phyloP scores from a whole-genome alignment of 805 yeast genomes.

The Isabelozyma rhagii region DNA sequence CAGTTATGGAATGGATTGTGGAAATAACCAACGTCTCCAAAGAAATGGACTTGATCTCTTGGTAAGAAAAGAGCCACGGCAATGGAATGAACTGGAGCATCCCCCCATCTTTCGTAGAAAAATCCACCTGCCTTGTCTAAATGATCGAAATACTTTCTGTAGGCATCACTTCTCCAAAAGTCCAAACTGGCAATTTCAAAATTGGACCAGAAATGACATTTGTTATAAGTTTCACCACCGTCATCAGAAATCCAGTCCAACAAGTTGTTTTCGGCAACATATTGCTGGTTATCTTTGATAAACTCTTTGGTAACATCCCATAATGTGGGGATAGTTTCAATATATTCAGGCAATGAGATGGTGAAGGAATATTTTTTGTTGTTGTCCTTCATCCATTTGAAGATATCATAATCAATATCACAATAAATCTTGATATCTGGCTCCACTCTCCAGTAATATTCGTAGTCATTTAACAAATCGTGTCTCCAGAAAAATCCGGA shows the following conservation, averaged over 20 bases:
- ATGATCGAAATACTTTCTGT: constrained; percentile 64
- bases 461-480: constrained; percentile 68
- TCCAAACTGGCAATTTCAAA: constrained; percentile 76
- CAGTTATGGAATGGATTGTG: constrained; percentile 81
- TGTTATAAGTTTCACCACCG: constrained; percentile 65
- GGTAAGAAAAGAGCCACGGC: constrained; percentile 79
- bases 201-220: constrained; percentile 91
- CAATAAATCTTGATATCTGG: constrained; percentile 80
- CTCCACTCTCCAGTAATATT: constrained; percentile 94
- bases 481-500: constrained; percentile 88
- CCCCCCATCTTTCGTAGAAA: constrained; percentile 93
- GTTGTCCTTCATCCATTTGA: constrained; percentile 71
- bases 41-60: constrained; percentile 65
- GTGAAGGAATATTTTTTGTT: constrained; percentile 85
- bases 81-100: constrained; percentile 88
- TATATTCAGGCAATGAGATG: constrained; percentile 77
- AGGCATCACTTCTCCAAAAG: constrained; percentile 74
- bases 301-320: constrained; percentile 78
- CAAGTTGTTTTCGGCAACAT: constrained; percentile 60
- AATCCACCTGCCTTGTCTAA: constrained; percentile 87
- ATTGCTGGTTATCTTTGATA: constrained; percentile 56
- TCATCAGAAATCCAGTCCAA: constrained; percentile 70
- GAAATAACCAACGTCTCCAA: constrained; percentile 80
- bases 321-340: constrained; percentile 79
- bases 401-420: constrained; percentile 85